Evolutionary conservation across 805 yeast genomes (phyloP).

Genomic region (Ogataea nitratoaversa): DNA sequence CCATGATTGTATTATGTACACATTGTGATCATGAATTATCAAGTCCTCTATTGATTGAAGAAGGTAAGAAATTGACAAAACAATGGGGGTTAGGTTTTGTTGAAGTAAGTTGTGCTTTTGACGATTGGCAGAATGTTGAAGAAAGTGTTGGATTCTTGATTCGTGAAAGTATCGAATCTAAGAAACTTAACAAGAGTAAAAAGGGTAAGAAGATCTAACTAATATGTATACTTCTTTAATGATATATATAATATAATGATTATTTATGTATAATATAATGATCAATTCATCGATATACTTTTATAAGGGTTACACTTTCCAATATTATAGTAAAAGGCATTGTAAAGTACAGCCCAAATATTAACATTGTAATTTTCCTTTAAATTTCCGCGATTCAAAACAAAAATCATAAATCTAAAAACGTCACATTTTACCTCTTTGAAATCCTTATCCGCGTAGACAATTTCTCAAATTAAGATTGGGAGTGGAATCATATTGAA

Average conservation of each 20-base stretch:
- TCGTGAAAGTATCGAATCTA: conserved; percentile 51
- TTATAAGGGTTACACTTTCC: too few relatives aligned
- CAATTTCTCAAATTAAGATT: too few relatives aligned
- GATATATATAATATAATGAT: not conserved
- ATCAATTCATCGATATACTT: too few relatives aligned
- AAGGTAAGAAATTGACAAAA: conserved; percentile 54
- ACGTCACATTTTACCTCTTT: too few relatives aligned
- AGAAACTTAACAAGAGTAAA: conserved; percentile 5
- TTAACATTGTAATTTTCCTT: too few relatives aligned
- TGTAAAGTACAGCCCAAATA: too few relatives aligned
- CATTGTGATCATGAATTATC: conserved; percentile 53
- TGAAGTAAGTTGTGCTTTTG: conserved; percentile 47
- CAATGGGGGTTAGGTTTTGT: conserved; percentile 66
- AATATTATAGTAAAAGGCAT: too few relatives aligned
- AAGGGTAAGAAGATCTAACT: not conserved
- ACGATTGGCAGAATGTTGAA: conserved; percentile 48
- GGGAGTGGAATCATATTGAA: too few relatives aligned
- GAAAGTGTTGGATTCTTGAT: conserved; percentile 53
- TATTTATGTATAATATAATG: too few relatives aligned
- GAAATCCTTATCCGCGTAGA: not conserved
- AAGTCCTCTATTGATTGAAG: conserved; percentile 54
- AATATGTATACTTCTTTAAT: not conserved
- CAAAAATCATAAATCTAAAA: not conserved
- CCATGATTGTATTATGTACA: conserved; percentile 64
- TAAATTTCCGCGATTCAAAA: not conserved